phyloP scores from a whole-genome alignment of 2,329 filamentous ascomycete genomes.

The Eutypella sp. region DNA sequence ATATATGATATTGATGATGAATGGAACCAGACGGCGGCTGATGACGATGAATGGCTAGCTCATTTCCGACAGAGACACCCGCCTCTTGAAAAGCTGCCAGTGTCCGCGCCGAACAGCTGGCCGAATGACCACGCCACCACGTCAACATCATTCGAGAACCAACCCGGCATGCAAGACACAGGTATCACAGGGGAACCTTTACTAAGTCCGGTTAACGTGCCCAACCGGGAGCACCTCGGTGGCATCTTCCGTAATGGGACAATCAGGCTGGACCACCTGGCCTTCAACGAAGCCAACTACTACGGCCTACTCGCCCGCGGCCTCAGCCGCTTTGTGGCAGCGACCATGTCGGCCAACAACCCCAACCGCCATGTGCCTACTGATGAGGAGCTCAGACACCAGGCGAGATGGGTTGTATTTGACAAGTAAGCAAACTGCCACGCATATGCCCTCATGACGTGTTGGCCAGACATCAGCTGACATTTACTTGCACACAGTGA shows the following conservation, averaged over 20 bases:
- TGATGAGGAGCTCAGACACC: slow-evolving; percentile 59
- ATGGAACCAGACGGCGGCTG: slow-evolving; percentile 60
- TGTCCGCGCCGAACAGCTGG: slow-evolving; percentile 14
- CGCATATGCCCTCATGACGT: neutral
- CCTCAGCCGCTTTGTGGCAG: slow-evolving; percentile 46
- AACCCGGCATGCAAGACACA: neutral
- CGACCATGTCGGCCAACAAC: slow-evolving; percentile 54
- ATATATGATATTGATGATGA: slow-evolving; percentile 58
- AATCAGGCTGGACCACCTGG: slow-evolving; percentile 34
- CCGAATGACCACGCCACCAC: slow-evolving; percentile 3
- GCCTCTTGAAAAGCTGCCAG: slow-evolving; percentile 16
- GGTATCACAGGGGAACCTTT: neutral
- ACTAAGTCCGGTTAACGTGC: slow-evolving; percentile 8
- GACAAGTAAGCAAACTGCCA: slow-evolving; percentile 45
- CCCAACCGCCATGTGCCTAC: slow-evolving; percentile 54
- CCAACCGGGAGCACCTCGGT: neutral
- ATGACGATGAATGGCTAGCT: slow-evolving; percentile 49
- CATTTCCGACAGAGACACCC: slow-evolving; percentile 47
- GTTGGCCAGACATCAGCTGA: neutral
- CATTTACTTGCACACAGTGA: slow-evolving; percentile 38
- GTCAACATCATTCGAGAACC: neutral
- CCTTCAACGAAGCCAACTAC: slow-evolving; percentile 57
- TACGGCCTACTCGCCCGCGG: slow-evolving; percentile 51
- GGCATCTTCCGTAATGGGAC: slow-evolving; percentile 4
- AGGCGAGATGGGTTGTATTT: slow-evolving; percentile 58